Evolutionary conservation across 495 filamentous ascomycete genomes (phyloP).

Genomic region (Diplogelasinospora grovesii): DNA sequence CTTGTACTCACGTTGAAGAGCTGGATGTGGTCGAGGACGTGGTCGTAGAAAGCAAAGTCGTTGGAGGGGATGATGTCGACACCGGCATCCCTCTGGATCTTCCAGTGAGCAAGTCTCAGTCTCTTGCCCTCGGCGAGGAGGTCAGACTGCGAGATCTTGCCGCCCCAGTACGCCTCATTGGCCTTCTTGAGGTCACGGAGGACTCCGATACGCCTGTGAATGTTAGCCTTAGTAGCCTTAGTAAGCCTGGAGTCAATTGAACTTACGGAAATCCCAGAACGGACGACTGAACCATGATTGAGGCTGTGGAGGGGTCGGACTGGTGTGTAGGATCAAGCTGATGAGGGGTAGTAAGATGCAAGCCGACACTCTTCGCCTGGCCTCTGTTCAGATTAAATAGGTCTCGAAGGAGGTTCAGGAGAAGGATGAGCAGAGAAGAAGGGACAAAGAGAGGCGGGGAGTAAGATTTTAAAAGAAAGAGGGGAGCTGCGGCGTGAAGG

Average conservation of each 20-base stretch:
- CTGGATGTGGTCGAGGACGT: slow-evolving; percentile 97
- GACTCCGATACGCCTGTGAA: slow-evolving; percentile 75
- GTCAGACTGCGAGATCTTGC: slow-evolving; percentile 80
- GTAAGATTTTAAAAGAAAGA: slow-evolving; percentile 4
- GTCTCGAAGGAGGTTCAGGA: slow-evolving; percentile 5
- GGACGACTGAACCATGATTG: slow-evolving; percentile 74
- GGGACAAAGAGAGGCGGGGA: slow-evolving; percentile 8
- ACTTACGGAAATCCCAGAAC: slow-evolving; percentile 33
- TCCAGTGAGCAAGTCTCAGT: slow-evolving; percentile 94
- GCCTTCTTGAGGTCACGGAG: slow-evolving; percentile 99
- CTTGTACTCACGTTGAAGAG: slow-evolving; percentile 81
- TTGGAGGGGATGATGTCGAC: slow-evolving; percentile 97
- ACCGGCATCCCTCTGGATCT: slow-evolving; percentile 96
- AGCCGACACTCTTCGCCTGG: slow-evolving; percentile 11
- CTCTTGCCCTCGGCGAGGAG: slow-evolving; percentile 92
- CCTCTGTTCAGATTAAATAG: slow-evolving; percentile 5
- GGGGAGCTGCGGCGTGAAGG: slow-evolving; percentile 7
- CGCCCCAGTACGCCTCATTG: slow-evolving; percentile 94
- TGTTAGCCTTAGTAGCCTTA: too few species aligned
- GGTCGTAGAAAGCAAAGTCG: slow-evolving; percentile 98
- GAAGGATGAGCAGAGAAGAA: slow-evolving; percentile 10
- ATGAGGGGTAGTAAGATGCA: slow-evolving; percentile 9
- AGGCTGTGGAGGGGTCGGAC: slow-evolving; percentile 7
- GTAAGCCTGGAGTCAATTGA: too few species aligned
- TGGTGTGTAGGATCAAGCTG: slow-evolving; percentile 5